Conservation (phyloP, 1,284 basidiomycete species). For the Malassezia brasiliensis region DNA sequence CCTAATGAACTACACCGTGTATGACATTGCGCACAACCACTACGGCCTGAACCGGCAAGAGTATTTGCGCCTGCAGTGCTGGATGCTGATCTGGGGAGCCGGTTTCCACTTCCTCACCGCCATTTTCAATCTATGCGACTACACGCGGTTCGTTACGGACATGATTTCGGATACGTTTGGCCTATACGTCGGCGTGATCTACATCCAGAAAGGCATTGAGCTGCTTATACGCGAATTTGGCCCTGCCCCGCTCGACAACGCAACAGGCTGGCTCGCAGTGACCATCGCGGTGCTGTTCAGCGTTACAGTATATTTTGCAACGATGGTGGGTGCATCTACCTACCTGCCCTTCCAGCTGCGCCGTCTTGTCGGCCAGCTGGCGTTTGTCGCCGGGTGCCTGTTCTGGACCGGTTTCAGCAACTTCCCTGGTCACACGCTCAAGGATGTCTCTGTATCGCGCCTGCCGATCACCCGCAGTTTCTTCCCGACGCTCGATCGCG, state of each 20-base stretch:
- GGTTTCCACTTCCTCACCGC: slow-evolving; percentile 84
- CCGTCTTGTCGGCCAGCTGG: slow-evolving; percentile 47
- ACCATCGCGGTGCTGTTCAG: slow-evolving; percentile 51
- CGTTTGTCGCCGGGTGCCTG: slow-evolving; percentile 48
- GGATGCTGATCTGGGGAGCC: slow-evolving; percentile 87
- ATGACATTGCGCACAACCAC: slow-evolving; percentile 39
- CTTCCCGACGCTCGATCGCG: slow-evolving; percentile 60
- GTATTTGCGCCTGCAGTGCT: slow-evolving; percentile 50
- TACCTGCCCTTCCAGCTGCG: slow-evolving; percentile 48
- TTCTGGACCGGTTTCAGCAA: slow-evolving; percentile 51
- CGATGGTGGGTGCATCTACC: slow-evolving; percentile 31
- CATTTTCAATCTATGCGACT: slow-evolving; percentile 58
- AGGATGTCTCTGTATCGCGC: slow-evolving; percentile 31
- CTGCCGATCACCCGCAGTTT: slow-evolving; percentile 45
- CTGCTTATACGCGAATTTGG: slow-evolving; percentile 48
- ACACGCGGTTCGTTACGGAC: slow-evolving; percentile 53
- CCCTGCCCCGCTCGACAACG: slow-evolving; percentile 34
- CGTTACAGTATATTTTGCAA: slow-evolving; percentile 48
- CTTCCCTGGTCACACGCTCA: slow-evolving; percentile 39
- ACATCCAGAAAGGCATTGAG: slow-evolving; percentile 51
- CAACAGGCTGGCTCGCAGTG: slow-evolving; percentile 50
- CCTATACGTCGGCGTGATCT: slow-evolving; percentile 52
- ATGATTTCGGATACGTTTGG: slow-evolving; percentile 90
- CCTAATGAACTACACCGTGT: slow-evolving; percentile 44
- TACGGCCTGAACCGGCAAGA: slow-evolving; percentile 33